Evolutionary conservation across 495 filamentous ascomycete species (phyloP), one percentile per base, ranked within the genome.

Genomic region (Aspergillus avenaceus): DNA sequence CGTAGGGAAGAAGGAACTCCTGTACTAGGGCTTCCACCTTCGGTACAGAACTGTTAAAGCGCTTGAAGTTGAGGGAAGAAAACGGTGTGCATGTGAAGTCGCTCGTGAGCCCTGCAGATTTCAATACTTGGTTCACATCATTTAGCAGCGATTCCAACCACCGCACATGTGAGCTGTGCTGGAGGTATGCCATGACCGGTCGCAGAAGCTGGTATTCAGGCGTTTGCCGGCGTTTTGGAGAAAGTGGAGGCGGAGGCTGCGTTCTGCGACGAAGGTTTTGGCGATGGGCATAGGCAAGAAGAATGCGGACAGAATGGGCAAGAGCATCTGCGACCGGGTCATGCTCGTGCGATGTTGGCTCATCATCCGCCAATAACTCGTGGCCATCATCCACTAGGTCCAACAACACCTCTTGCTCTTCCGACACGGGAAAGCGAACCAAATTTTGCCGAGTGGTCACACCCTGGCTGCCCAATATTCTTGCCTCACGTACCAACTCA

Each of bases 401-500:
- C 38, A 93, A 70, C 22, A 85, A 52, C 18, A 84, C 70, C n/a
- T 77, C 75, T 24, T 78, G 71, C 16, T 76, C 70, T 2, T 73
- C 53, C 7, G 76, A 72, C 3, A 79, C 60, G n/a, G 78, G 70
- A 55, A 84, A 80, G n/a, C 64, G 79, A 34, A 85, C 72, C 34
- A 72, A 70, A 47, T 79, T 81, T 24, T 79, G 76, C 23, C 75
- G 72, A 4, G 82, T 74, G 13, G 76, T 80, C 9, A 96, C 84
- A 8, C 83, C 78, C 19, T 83, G 80, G 34, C 78, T 78, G 8
- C 81, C 75, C 29, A 95, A 69, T 0, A 76, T 69, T 5, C 89
- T 83, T 2, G 86, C 84, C 68, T 99, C 95, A 9, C 87, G 79
- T 41, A 84, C 82, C 18, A 99, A 65, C 65, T 97, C 93, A 53